Base-by-base conservation (phyloP, 129 eudicot species). In the Saussurea involucrata region DNA sequence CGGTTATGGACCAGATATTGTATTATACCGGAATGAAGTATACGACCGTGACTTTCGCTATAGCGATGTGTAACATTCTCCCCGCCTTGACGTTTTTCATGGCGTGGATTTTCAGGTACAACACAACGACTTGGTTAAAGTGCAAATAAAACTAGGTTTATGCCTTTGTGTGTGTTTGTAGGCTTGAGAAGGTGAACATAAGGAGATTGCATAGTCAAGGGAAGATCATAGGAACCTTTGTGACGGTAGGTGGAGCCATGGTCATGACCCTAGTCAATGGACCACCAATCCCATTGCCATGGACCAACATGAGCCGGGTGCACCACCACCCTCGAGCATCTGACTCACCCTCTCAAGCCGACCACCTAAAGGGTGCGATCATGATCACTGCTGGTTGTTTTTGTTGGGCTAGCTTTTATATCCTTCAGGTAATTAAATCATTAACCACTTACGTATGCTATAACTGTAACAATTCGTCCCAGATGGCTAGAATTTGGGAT, bases 171-270 rank as follows among this genome's bases (percentile, higher is more conserved):
- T 37, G 42, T 1, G 74, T 18, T 72, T 63, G 61, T 75, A 92
- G 97, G 87, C 83, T 92, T 33, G 97, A 92, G 86, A 80, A 73
- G 82, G 91, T 92, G 76, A 78, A 83, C 66, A 68, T 87, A 21
- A 87, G 24, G 37, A 80, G 80, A 65, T 17, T 79, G 40, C 89
- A 83, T 76, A 87, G 97, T 66, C 92, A 85, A 77, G 95, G 81
- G n/a, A 92, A 92, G 85, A 87, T 92, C 8, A 1, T 89, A 17
- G 97, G 97, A 28, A 92, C 95, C 53, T 25, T 92, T 32, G 87
- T 85, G 40, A 92, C 97, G 2, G 85, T 92, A 12, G 91, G 87
- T 11, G 97, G 97, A 24, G 97, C 97, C 27, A 89, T 89, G 97
- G 80, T 92, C n/a, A 89, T 92, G 97, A 87, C 97, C 25, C 73